Conservation (phyloP, 2,329 filamentous ascomycete genomes). For the Claviceps sp. region DNA sequence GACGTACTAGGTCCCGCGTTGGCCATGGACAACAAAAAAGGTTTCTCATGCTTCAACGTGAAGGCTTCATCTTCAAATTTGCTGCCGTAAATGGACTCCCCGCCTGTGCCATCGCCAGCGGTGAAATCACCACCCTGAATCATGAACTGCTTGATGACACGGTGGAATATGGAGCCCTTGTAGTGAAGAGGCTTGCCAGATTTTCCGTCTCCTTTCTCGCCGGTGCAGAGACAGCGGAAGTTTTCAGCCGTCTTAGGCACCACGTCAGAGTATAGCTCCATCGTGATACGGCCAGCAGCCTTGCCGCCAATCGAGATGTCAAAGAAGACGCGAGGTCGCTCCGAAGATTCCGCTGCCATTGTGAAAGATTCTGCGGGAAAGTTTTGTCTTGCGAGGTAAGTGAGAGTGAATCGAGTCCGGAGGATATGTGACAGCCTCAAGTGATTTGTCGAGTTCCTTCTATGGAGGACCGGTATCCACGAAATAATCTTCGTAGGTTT, state of each 20-base stretch:
- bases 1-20: conserved; percentile 78
- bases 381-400: not conserved
- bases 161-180: conserved; percentile 88
- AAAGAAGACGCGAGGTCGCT: conserved; percentile 77
- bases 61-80: conserved; percentile 99
- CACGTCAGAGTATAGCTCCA: conserved; percentile 66
- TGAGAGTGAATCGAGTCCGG: not conserved
- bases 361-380: conserved; percentile 6
- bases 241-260: conserved; percentile 95
- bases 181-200: conserved; percentile 78
- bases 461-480: not conserved
- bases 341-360: conserved; percentile 30
- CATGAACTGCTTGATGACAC: conserved; percentile 98
- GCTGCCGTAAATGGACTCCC: conserved; percentile 92
- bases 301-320: conserved; percentile 73
- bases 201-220: conserved; percentile 79
- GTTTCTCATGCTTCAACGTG: conserved; percentile 76
- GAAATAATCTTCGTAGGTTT: not conserved
- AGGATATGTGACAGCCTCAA: not conserved
- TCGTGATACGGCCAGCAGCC: conserved; percentile 63
- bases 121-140: conserved; percentile 93
- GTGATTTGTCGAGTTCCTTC: not conserved
- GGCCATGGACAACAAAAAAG: conserved; percentile 93
- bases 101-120: conserved; percentile 82
- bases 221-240: conserved; percentile 87